Evolutionary conservation across 2,329 filamentous ascomycete genomes (phyloP).

Genomic region (Cladosporium colombiae): DNA sequence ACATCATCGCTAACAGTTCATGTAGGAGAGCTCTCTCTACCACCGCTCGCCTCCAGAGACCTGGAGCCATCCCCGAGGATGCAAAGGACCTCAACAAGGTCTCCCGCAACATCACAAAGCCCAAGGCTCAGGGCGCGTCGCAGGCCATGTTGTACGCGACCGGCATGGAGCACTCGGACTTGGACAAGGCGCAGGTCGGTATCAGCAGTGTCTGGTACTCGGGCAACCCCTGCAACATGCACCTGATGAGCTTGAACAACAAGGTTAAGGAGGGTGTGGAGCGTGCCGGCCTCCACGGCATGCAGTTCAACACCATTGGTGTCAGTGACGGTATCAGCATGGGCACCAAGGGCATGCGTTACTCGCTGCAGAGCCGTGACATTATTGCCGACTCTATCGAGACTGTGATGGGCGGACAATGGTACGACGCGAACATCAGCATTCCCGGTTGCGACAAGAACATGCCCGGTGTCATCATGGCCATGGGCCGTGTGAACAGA

Average conservation of each 20-base stretch:
- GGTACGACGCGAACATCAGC: constrained; percentile 97
- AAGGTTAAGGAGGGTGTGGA: constrained; percentile 72
- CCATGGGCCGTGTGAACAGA: constrained; percentile 91
- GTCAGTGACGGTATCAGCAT: constrained; percentile 98
- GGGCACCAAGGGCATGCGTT: constrained; percentile 97
- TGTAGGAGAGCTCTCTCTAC: constrained; percentile 27
- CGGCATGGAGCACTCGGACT: constrained; percentile 79
- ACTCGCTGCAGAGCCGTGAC: constrained; percentile 78
- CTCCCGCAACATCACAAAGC: constrained; percentile 85
- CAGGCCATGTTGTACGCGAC: constrained; percentile 99
- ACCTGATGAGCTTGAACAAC: constrained; percentile 85
- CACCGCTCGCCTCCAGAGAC: constrained; percentile 26
- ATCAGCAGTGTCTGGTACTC: constrained; percentile 98
- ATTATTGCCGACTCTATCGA: constrained; percentile 98
- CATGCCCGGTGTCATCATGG: constrained; percentile 76
- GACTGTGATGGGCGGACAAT: constrained; percentile 98
- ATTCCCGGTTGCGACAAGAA: constrained; percentile 99
- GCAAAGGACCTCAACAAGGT: constrained; percentile 70
- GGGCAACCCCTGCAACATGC: constrained; percentile 99
- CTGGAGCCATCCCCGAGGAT: constrained; percentile 29
- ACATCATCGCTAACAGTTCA: constrained; percentile 10
- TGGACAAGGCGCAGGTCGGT: constrained; percentile 95
- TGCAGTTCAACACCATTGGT: constrained; percentile 99
- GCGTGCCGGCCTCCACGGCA: constrained; percentile 77
- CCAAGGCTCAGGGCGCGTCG: constrained; percentile 95